Conservation (phyloP, 208 protist species). For the Crithidia fasciculata region DNA sequence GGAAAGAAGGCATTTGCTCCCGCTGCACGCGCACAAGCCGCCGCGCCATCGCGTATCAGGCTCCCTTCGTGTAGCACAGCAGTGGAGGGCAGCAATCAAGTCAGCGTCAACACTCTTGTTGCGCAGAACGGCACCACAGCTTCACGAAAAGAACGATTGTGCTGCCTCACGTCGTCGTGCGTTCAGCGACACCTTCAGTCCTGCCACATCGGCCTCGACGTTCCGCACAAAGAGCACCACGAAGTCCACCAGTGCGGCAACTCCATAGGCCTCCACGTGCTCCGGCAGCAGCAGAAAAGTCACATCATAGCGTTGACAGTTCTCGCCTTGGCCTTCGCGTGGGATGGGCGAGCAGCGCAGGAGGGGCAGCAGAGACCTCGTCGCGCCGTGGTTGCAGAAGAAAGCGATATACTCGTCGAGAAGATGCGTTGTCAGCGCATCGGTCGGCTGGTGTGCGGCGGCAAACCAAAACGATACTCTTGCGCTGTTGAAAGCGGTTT, state of each 20-base stretch:
- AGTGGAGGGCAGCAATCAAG: not conserved
- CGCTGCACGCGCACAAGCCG: too few relatives aligned
- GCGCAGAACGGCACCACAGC: not conserved
- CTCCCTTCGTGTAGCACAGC: too few relatives aligned
- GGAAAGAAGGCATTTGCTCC: too few relatives aligned
- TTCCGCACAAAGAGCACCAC: slow-evolving; percentile 96
- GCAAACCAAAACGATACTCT: slow-evolving; percentile 91
- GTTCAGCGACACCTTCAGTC: slow-evolving; percentile 92
- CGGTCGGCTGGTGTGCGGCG: slow-evolving; percentile 79
- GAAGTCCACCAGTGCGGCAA: slow-evolving; percentile 96
- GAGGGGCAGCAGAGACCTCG: slow-evolving; percentile 9
- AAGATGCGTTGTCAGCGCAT: slow-evolving; percentile 95
- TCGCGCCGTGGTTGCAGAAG: slow-evolving; percentile 93
- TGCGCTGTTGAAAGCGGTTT: slow-evolving; percentile 96
- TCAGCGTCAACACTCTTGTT: not conserved
- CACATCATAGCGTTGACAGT: slow-evolving; percentile 1
- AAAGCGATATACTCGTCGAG: slow-evolving; percentile 96
- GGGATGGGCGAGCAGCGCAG: slow-evolving; percentile 19
- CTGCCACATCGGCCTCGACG: slow-evolving; percentile 96
- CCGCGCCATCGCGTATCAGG: too few relatives aligned
- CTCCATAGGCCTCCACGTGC: slow-evolving; percentile 94
- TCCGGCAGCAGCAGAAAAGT: slow-evolving; percentile 45
- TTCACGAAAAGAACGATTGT: slow-evolving; percentile 36
- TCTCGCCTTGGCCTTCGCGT: not conserved
- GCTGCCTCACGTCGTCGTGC: slow-evolving; percentile 47